Evolutionary conservation across 805 yeast species (phyloP), one percentile per base, ranked within the genome.

Genomic region (Candida pini): DNA sequence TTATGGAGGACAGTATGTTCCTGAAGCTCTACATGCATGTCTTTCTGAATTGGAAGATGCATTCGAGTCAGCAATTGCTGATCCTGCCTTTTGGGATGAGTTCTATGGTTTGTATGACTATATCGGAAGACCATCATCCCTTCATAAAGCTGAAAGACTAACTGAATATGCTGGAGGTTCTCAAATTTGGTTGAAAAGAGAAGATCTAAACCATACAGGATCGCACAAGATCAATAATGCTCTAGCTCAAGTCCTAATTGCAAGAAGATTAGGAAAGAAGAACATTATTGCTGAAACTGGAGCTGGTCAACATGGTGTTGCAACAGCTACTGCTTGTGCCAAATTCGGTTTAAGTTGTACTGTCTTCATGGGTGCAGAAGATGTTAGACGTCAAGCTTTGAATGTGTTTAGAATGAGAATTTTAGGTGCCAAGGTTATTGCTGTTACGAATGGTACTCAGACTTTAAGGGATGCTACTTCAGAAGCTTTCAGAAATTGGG

Each of bases 301-400:
- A 63, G 95, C 95, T 33, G 95, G 95, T 48, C 95, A 84, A 63
- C 95, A 84, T 55, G 95, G 95, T 67, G 95, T 84, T 25, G 95
- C 95, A 26, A 84, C 92, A 33, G 95, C 95, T 20, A 84, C 95
- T 40, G 95, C 94, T 0, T 81, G 89, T 69, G 95, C 95, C 44
- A 83, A 83, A 54, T 84, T 92, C 50, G 98, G 98, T 34, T 61
- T 92, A 63, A 76, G 83, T 58, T 92, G 98, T 69, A 86, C 86
- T 12, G 95, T 92, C 23, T 90, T 76, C 56, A 92, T 92, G 99
- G 99, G 99, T 44, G 97, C 97, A 29, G 98, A 92, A 65, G 99
- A 92, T 66, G 96, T 86, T 28, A 82, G 96, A 62, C 85, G 99
- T 64, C 99, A 92, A 71, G 97, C 99, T 10, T 71, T 92, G 47